Percentiles rank a stretch among this genome's conserved stretches.
Evolutionary conservation across 192 early-diverging fungal species (phyloP).

Genomic region (Jimgerdemannia lactiflua): DNA sequence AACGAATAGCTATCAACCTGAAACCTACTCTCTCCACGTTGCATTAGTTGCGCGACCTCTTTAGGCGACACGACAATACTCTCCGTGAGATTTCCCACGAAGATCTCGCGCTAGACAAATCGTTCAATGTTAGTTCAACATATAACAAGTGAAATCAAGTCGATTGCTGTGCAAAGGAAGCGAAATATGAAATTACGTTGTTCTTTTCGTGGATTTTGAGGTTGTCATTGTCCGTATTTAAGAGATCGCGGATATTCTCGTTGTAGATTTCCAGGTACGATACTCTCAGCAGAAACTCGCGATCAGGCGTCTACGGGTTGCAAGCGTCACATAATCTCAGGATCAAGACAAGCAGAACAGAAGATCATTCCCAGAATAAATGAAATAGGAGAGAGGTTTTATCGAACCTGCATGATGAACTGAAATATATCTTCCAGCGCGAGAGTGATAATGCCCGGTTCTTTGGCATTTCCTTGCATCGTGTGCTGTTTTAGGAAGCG

Average conservation of each 20-base stretch:
- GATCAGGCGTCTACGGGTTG: constrained; percentile 45
- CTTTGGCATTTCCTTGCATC: neutral
- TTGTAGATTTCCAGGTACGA: constrained; percentile 99
- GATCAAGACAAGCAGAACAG: neutral
- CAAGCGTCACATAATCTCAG: constrained; percentile 1
- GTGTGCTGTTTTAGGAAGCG: constrained; percentile 6
- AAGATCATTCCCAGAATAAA: neutral
- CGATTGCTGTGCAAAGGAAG: neutral
- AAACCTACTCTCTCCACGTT: constrained; percentile 64
- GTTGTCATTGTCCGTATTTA: constrained; percentile 78
- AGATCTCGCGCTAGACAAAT: constrained; percentile 57
- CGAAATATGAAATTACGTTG: constrained; percentile 22
- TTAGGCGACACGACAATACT: constrained; percentile 68
- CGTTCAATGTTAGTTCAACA: no score
- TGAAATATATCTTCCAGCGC: neutral
- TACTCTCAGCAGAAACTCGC: constrained; percentile 91
- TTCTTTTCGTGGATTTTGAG: constrained; percentile 84
- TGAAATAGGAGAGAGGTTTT: neutral
- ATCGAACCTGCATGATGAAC: neutral
- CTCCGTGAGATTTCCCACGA: constrained; percentile 69
- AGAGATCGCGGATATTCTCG: constrained; percentile 86
- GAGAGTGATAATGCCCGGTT: neutral
- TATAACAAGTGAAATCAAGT: no score
- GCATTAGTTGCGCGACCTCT: constrained; percentile 75
- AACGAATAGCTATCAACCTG: neutral